Conservation (phyloP, 139 green algal genomes). For the Chloropicon primus region DNA sequence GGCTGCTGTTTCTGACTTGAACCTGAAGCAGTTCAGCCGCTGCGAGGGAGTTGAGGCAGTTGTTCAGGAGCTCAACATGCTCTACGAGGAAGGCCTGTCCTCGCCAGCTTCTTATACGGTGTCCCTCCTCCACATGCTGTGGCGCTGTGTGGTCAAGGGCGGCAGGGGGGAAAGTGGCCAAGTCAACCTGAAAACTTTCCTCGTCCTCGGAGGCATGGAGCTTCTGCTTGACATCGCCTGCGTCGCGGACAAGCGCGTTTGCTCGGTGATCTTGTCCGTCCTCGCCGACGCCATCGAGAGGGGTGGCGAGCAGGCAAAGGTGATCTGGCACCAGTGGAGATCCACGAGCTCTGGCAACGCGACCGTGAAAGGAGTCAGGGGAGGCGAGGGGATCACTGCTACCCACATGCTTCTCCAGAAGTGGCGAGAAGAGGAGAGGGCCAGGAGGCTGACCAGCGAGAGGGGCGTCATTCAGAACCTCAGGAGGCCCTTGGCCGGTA, state of each 20-base stretch:
- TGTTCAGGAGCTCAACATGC: neutral
- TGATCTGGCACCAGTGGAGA: neutral
- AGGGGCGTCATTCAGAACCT: conserved; percentile 28
- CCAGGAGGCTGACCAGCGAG: conserved; percentile 13
- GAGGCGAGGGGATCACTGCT: neutral
- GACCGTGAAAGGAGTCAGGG: neutral
- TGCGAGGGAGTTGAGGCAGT: neutral
- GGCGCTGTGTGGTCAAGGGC: neutral
- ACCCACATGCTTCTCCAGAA: neutral
- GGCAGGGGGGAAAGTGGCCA: neutral
- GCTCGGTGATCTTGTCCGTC: neutral
- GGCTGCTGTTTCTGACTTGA: neutral
- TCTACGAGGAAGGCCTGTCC: neutral
- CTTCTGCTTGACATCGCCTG: neutral
- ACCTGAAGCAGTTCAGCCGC: neutral
- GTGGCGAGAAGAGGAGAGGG: conserved; percentile 22
- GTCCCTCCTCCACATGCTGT: neutral
- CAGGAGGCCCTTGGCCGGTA: conserved; percentile 21
- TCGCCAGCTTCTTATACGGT: neutral
- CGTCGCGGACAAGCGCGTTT: neutral
- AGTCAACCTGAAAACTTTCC: neutral
- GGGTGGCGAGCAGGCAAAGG: neutral
- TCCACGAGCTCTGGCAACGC: neutral
- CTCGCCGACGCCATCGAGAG: neutral
- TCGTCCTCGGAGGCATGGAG: neutral